phyloP scores from a whole-genome alignment of 306 rosid species.

The Vicia villosa region DNA sequence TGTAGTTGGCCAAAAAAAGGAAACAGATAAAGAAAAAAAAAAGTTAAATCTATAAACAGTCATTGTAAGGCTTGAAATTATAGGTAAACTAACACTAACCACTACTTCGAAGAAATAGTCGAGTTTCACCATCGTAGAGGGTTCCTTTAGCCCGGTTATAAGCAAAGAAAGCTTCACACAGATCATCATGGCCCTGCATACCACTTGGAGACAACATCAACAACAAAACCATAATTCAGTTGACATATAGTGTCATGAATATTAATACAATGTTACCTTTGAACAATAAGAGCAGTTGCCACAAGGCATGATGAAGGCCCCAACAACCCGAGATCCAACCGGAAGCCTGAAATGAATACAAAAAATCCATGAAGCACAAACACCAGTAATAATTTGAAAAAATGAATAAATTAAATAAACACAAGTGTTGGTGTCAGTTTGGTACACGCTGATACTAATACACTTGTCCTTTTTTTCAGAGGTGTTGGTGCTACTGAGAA shows the following conservation, averaged over 20 bases:
- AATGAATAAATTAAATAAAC: too few relatives aligned
- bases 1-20: not conserved
- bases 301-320: constrained; percentile 98
- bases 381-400: too few relatives aligned
- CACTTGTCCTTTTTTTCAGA: too few relatives aligned
- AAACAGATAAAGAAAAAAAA: not conserved
- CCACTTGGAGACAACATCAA: constrained; percentile 34
- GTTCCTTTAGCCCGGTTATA: constrained; percentile 93
- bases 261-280: constrained; percentile 53
- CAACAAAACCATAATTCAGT: constrained; percentile 27
- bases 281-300: constrained; percentile 87
- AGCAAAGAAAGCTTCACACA: constrained; percentile 91
- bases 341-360: constrained; percentile 61
- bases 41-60: too few relatives aligned
- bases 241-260: constrained; percentile 11
- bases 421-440: too few relatives aligned
- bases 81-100: constrained; percentile 50
- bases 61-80: constrained; percentile 5
- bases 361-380: too few relatives aligned
- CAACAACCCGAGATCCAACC: constrained; percentile 76
- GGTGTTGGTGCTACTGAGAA: too few relatives aligned
- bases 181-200: constrained; percentile 89
- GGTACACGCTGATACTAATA: too few relatives aligned
- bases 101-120: constrained; percentile 70
- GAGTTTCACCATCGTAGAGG: constrained; percentile 95